These are phyloP conservation scores for Chaetomium sp. DNA, from an alignment of 2,329 filamentous ascomycete species.

Conservation along the genomic window DNA sequence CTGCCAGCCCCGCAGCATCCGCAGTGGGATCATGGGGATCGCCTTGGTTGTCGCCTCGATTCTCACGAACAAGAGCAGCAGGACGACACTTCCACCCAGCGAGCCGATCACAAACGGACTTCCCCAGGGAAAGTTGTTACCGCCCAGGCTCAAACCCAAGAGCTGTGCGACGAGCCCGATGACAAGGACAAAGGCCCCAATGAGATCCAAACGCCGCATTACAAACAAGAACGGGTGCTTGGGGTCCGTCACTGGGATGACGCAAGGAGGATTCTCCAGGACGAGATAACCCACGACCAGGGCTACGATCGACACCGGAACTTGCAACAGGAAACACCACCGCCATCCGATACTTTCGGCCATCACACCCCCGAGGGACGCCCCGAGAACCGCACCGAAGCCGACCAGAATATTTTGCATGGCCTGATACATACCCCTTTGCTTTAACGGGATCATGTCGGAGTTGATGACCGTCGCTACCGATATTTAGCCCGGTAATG, in stretches of 20 bases:
- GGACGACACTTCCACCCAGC: conserved; percentile 46
- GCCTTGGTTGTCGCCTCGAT: conserved; percentile 54
- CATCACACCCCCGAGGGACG: conserved; percentile 65
- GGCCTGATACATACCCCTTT: conserved; percentile 61
- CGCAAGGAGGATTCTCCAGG: conserved; percentile 49
- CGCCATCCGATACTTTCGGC: conserved; percentile 68
- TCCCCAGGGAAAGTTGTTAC: conserved; percentile 57
- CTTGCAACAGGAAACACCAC: conserved; percentile 66
- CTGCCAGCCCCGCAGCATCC: conserved; percentile 58
- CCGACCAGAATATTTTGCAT: conserved; percentile 63
- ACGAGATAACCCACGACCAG: conserved; percentile 56
- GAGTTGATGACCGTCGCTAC: conserved; percentile 56
- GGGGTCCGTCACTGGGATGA: conserved; percentile 60
- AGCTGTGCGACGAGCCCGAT: conserved; percentile 60
- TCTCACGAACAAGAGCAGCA: conserved; percentile 50
- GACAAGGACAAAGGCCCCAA: conserved; percentile 59
- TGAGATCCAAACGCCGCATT: conserved; percentile 57
- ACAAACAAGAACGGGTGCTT: conserved; percentile 49
- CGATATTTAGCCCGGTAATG: conserved; percentile 42
- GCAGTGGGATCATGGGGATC: conserved; percentile 56
- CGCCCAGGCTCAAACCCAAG: conserved; percentile 57
- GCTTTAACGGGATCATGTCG: conserved; percentile 62
- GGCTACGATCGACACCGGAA: conserved; percentile 60
- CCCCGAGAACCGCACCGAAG: conserved; percentile 64
- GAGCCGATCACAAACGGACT: conserved; percentile 51